phyloP scores from a whole-genome alignment of 345 rosid species.

The Camelina hispida region DNA sequence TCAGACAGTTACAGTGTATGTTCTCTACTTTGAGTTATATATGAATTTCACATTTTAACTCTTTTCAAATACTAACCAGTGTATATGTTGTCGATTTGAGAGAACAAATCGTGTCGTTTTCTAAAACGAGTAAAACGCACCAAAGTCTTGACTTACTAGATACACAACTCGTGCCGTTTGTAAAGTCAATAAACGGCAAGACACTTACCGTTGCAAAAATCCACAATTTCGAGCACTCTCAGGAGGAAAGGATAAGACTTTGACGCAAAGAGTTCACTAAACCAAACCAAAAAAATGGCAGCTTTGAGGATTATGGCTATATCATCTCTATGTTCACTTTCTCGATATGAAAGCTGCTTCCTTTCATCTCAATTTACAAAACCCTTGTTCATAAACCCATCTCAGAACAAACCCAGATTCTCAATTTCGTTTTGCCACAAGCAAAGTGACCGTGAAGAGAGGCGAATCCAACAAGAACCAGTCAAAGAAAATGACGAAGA shows the following conservation, averaged over 20 bases:
- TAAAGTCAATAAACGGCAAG: conserved; percentile 22
- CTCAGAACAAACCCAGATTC: conserved; percentile 39
- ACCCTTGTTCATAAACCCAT: conserved; percentile 17
- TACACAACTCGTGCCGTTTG: conserved; percentile 16
- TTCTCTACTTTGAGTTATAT: too few relatives aligned
- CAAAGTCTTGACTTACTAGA: neutral
- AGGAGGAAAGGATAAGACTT: conserved; percentile 30
- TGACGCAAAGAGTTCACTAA: conserved; percentile 1
- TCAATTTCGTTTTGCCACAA: conserved; percentile 40
- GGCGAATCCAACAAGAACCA: neutral
- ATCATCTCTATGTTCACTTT: conserved; percentile 31
- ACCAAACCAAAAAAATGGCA: conserved; percentile 29
- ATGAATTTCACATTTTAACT: too few relatives aligned
- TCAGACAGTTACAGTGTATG: neutral
- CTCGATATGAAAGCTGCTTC: conserved; percentile 25
- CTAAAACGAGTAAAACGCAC: neutral
- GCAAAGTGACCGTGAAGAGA: conserved; percentile 17
- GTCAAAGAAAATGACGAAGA: neutral
- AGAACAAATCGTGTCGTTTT: neutral
- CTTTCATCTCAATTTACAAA: conserved; percentile 30
- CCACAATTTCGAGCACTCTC: neutral
- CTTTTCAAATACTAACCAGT: too few relatives aligned
- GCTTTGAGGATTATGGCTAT: conserved; percentile 30
- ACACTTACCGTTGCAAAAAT: neutral
- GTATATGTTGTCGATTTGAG: neutral